phyloP scores from a whole-genome alignment of 2,329 filamentous ascomycete genomes.

The Colletotrichum sp. region DNA sequence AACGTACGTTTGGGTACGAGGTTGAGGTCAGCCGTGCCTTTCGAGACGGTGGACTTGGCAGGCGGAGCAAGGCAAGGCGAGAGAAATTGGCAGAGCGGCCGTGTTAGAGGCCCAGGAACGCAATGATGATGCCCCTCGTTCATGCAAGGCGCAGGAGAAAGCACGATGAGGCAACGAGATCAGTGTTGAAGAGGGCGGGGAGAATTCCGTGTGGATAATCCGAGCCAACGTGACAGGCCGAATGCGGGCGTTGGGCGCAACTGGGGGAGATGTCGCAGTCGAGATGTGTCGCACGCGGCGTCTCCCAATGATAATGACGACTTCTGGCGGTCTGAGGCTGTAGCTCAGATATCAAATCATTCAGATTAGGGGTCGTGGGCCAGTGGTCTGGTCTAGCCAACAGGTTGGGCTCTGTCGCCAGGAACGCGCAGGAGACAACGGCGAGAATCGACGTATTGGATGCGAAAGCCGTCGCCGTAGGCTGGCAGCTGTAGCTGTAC shows the following conservation, averaged over 20 bases:
- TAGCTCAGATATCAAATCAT: background rate
- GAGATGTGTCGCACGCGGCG: background rate
- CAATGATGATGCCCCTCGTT: slow-evolving; percentile 10
- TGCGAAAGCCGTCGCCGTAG: background rate
- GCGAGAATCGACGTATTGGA: background rate
- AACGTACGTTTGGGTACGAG: slow-evolving; percentile 13
- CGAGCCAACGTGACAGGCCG: background rate
- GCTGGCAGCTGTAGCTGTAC: background rate
- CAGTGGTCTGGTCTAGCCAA: slow-evolving; percentile 3
- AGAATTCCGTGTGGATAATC: slow-evolving; percentile 1
- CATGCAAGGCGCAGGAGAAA: slow-evolving; percentile 15
- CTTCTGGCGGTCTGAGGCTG: slow-evolving; percentile 11
- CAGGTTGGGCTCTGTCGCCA: slow-evolving; percentile 10
- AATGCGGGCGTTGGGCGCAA: slow-evolving; percentile 1
- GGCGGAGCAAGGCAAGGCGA: background rate
- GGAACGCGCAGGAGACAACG: slow-evolving; percentile 10
- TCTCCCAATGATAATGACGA: background rate
- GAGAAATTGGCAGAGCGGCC: background rate
- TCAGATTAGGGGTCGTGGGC: slow-evolving; percentile 7
- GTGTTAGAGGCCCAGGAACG: background rate
- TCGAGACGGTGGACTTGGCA: background rate
- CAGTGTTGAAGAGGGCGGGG: slow-evolving; percentile 2
- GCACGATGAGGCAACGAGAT: slow-evolving; percentile 16
- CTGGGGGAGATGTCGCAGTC: background rate
- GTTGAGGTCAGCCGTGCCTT: slow-evolving; percentile 11